A percentile compares a stretch with the other conserved stretches of the same genome.
Evolutionary conservation across 805 yeast genomes (phyloP).

Genomic region (Ogataea philodendri): DNA sequence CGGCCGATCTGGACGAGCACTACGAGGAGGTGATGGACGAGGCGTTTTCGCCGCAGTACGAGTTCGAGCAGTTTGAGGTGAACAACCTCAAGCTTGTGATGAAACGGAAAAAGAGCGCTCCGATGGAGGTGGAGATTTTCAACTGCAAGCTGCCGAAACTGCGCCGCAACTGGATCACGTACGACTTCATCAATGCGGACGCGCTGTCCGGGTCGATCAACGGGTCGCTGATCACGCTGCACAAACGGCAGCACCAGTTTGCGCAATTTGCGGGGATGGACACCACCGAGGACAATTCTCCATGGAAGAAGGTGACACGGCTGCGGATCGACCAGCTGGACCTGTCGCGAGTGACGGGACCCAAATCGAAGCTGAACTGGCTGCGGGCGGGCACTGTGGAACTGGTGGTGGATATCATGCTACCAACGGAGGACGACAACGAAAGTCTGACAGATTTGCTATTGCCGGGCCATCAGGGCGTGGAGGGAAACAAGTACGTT

Average conservation of each 20-base stretch:
- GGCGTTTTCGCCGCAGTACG: slow-evolving; percentile 35
- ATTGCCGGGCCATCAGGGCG: slow-evolving; percentile 15
- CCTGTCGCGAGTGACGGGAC: slow-evolving; percentile 27
- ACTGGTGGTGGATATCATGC: slow-evolving; percentile 66
- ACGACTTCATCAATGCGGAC: slow-evolving; percentile 68
- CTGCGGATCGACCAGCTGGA: slow-evolving; percentile 41
- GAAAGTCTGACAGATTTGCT: slow-evolving; percentile 17
- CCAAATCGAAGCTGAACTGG: slow-evolving; percentile 61
- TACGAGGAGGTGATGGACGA: slow-evolving; percentile 18
- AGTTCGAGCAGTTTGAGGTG: slow-evolving; percentile 43
- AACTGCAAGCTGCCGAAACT: slow-evolving; percentile 63
- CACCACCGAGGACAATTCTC: slow-evolving; percentile 28
- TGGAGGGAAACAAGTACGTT: slow-evolving; percentile 48
- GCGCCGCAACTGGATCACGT: slow-evolving; percentile 53
- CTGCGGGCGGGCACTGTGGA: slow-evolving; percentile 68
- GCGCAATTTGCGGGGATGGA: slow-evolving; percentile 41
- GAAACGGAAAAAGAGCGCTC: slow-evolving; percentile 21
- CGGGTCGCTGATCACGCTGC: slow-evolving; percentile 73
- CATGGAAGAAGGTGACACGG: slow-evolving; percentile 52
- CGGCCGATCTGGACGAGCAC: slow-evolving; percentile 19
- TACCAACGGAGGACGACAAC: slow-evolving; percentile 50
- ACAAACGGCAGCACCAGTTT: slow-evolving; percentile 63
- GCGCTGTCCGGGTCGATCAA: slow-evolving; percentile 73
- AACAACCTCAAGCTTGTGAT: slow-evolving; percentile 47
- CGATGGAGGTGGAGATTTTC: slow-evolving; percentile 55